These are phyloP conservation scores for Epipyxis sp. DNA, from an alignment of 108 stramenopile genomes.

Conservation along the genomic window DNA sequence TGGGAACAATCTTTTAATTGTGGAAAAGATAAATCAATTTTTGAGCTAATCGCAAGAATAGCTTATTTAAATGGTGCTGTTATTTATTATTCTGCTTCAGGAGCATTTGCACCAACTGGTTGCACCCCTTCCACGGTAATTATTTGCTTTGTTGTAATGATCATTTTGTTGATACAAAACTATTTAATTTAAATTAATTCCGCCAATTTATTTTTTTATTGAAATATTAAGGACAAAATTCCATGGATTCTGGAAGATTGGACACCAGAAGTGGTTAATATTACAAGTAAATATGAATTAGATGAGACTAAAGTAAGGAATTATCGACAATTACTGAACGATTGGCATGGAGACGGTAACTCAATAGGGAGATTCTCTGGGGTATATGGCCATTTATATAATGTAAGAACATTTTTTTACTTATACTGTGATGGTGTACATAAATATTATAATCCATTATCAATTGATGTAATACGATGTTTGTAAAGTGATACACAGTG, in stretches of 20 bases:
- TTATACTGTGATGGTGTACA: too few species aligned
- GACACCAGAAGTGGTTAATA: background rate
- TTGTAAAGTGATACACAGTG: too few species aligned
- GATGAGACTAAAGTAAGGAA: background rate
- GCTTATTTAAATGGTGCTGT: constrained; percentile 6
- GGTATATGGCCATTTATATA: constrained; percentile 7
- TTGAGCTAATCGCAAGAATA: background rate
- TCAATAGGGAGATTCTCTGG: background rate
- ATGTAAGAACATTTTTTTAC: too few species aligned
- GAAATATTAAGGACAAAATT: constrained; percentile 6
- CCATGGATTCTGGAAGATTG: constrained; percentile 20
- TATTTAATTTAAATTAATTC: too few species aligned
- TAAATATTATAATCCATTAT: too few species aligned
- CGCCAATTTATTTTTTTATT: too few species aligned
- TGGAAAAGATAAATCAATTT: background rate
- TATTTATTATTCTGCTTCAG: constrained; percentile 12
- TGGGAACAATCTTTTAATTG: constrained; percentile 27
- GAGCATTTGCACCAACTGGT: background rate
- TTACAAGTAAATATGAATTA: background rate
- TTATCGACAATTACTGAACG: background rate
- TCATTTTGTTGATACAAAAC: too few species aligned
- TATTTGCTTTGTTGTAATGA: too few species aligned
- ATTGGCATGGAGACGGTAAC: constrained; percentile 20
- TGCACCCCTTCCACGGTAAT: too few species aligned
- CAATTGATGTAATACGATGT: too few species aligned